A percentile compares a stretch with the other conserved stretches of the same genome.
Conservation (phyloP, 768 basidiomycete species). For the Tulasnella sp. region DNA sequence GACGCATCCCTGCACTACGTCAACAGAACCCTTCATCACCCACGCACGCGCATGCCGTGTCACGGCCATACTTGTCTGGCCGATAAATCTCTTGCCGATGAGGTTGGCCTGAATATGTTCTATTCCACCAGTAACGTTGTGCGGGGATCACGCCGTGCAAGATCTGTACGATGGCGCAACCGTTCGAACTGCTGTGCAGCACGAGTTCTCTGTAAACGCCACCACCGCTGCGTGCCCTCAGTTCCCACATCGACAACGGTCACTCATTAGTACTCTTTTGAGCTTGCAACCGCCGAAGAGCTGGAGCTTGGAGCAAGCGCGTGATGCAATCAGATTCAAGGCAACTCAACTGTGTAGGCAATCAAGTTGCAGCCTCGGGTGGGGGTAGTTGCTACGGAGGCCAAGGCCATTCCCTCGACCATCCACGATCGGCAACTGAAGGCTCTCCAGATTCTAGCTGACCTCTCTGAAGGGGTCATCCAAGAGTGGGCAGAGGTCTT, state of each 20-base stretch:
- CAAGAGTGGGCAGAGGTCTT: not conserved
- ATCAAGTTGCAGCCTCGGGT: not conserved
- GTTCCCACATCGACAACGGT: not conserved
- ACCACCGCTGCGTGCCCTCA: not conserved
- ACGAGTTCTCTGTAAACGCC: not conserved
- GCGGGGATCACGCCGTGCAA: not conserved
- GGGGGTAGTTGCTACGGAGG: not conserved
- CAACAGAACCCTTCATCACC: not conserved
- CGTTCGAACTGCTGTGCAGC: not conserved
- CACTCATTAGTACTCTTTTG: not conserved
- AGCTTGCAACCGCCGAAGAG: not conserved
- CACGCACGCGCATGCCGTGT: not conserved
- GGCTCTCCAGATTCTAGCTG: not conserved
- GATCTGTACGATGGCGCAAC: not conserved
- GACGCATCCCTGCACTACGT: not conserved
- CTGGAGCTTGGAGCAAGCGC: not conserved
- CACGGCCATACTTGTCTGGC: not conserved
- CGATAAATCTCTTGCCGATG: not conserved
- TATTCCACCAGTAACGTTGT: not conserved
- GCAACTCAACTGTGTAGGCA: not conserved
- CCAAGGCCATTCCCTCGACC: not conserved
- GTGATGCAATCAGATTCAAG: not conserved
- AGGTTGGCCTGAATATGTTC: too few relatives aligned
- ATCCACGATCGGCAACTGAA: not conserved
- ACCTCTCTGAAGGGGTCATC: not conserved